Evolutionary conservation across 305 asterid genomes (phyloP).

Genomic region (Rubia tinctorum): DNA sequence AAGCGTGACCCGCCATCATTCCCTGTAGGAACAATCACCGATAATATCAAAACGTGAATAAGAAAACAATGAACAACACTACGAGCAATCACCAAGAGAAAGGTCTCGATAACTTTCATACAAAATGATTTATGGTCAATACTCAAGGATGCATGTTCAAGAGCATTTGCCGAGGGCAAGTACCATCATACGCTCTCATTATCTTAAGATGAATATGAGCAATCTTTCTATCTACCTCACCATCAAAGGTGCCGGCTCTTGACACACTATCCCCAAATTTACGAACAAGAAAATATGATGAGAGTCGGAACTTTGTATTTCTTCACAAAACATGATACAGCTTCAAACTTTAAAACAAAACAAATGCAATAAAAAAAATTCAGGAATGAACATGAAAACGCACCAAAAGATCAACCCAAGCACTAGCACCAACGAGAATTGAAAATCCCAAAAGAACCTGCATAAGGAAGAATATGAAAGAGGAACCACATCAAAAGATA

Average conservation of each 20-base stretch:
- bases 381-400: slow-evolving; percentile 14
- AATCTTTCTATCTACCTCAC: not conserved
- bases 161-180: not conserved
- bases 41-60: not conserved
- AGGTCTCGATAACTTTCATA: too few relatives aligned
- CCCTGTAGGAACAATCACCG: slow-evolving; percentile 48
- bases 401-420: slow-evolving; percentile 99
- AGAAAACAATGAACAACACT: not conserved
- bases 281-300: not conserved
- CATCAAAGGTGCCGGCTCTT: not conserved
- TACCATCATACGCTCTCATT: not conserved
- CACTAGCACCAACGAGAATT: slow-evolving; percentile 94
- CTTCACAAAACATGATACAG: not conserved
- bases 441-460: slow-evolving; percentile 97
- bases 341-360: not conserved
- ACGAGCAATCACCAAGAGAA: too few relatives aligned
- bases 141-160: not conserved
- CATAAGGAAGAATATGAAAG: slow-evolving; percentile 11
- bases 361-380: not conserved
- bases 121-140: not conserved
- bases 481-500: too few relatives aligned
- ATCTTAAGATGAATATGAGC: not conserved
- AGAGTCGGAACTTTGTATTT: too few relatives aligned
- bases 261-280: not conserved
- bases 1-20: slow-evolving; percentile 95